Evolutionary conservation across 208 protist genomes (phyloP).

Genomic region (Endotrypanum monterogeii): DNA sequence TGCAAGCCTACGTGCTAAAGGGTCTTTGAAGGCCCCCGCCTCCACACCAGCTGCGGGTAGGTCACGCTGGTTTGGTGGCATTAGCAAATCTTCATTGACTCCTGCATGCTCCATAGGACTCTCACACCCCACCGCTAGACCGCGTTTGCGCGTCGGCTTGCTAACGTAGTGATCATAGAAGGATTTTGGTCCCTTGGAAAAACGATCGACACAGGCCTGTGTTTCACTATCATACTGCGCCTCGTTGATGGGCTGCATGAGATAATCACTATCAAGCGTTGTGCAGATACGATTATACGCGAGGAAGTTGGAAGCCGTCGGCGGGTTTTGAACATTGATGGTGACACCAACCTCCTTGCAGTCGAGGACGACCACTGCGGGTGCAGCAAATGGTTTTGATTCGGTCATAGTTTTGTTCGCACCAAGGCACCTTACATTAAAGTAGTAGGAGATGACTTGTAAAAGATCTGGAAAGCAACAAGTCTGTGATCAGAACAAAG

Average conservation of each 20-base stretch:
- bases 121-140: slow-evolving; percentile 44
- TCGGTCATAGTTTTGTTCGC: slow-evolving; percentile 1
- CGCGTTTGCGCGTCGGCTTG: slow-evolving; percentile 48
- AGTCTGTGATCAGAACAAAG: background rate
- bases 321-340: slow-evolving; percentile 40
- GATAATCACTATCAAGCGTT: slow-evolving; percentile 49
- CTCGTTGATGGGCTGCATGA: slow-evolving; percentile 77
- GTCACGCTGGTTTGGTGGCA: slow-evolving; percentile 32
- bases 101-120: slow-evolving; percentile 31
- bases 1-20: slow-evolving; percentile 42
- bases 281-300: slow-evolving; percentile 54
- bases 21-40: slow-evolving; percentile 33
- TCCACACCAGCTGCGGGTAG: slow-evolving; percentile 31
- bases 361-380: slow-evolving; percentile 19
- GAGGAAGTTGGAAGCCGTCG: slow-evolving; percentile 49
- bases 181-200: slow-evolving; percentile 35
- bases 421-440: background rate
- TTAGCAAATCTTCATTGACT: slow-evolving; percentile 38
- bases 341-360: slow-evolving; percentile 39
- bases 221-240: slow-evolving; percentile 78
- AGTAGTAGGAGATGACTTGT: background rate
- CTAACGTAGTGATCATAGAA: slow-evolving; percentile 68
- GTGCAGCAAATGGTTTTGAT: background rate
- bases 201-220: slow-evolving; percentile 63
- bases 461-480: background rate